A percentile compares a stretch with the other conserved stretches of the same genome.
Conservation (phyloP, 2,329 filamentous ascomycete species). For the Pleochaeta shiraiana region DNA sequence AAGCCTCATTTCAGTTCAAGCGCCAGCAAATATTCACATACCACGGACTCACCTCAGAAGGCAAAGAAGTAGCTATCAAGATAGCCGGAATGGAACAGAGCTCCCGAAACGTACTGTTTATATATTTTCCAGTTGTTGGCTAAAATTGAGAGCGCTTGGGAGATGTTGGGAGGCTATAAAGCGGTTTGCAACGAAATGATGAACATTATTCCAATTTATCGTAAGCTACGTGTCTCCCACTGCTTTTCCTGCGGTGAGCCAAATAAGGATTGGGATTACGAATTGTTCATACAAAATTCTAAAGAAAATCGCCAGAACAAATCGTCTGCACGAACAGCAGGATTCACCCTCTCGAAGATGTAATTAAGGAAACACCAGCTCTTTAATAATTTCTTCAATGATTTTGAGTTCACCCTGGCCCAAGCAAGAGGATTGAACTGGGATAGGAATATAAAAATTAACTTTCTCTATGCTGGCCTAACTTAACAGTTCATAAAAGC, state of each 20-base stretch:
- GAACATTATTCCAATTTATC: neutral
- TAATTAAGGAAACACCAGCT: neutral
- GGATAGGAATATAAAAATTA: neutral
- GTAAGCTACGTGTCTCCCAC: neutral
- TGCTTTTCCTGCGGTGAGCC: neutral
- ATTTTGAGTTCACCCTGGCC: neutral
- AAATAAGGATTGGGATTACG: neutral
- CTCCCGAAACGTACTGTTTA: neutral
- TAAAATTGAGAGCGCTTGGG: neutral
- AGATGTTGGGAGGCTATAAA: neutral
- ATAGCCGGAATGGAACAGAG: neutral
- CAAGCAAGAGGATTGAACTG: neutral
- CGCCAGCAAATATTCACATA: neutral
- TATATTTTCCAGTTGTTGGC: neutral
- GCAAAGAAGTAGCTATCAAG: neutral
- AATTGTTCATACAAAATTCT: neutral
- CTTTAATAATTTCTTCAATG: neutral
- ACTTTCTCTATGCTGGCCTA: neutral
- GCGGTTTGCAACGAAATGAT: constrained; percentile 1
- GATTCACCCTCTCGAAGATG: neutral
- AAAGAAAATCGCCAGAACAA: neutral
- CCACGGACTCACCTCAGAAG: neutral
- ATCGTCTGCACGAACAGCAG: neutral
- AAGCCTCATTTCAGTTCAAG: neutral
- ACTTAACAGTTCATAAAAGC: neutral